Evolutionary conservation across 2,329 filamentous ascomycete genomes (phyloP), one percentile per base, ranked within the genome.

Genomic region (Sarocladium oryzae): DNA sequence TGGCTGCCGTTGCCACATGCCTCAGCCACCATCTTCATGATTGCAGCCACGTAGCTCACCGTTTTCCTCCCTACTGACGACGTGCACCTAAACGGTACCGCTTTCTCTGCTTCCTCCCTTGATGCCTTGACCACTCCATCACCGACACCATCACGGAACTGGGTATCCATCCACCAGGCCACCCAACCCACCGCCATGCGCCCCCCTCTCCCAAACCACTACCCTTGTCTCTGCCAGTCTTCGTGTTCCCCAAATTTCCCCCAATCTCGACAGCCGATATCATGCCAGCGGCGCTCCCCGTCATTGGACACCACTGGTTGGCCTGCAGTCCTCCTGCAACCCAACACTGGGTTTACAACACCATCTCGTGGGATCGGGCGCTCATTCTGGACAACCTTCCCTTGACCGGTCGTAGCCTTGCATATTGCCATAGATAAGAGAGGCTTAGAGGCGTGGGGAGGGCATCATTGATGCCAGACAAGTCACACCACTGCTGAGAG

Each of bases 251-350:
- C 40, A 20, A 43, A 43, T 43, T 43, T 43, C 11, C 16, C 15
- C 40, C 23, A 43, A 9, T 43, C 11, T 43, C 40, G 21, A 20
- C 40, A 11, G 4, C 23, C 23, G 40, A 43, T 43, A 28, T 43
- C 40, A 23, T 43, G 40, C 40, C 7, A 26, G 40, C 40, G 40
- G 40, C 40, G 40, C 40, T 23, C 40, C 40, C 40, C 40, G 40
- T 43, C 40, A 43, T 43, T 43, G 40, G 40, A 43, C 21, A 16
- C 40, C 23, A 28, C 8, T 9, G 37, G 37, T 16, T 3, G 9
- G 18, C n/a, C n/a, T n/a, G n/a, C 37, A 40, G 37, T 18, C n/a
- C 37, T 40, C 37, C 37, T 18, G 18, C 16, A 23, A 40, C 37
- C 37, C 37, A 40, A 40, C 6, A 18, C 18, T 40, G 6, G 6